These are phyloP conservation scores for Aspergillus viridinutans DNA, from an alignment of 2,329 filamentous ascomycete species.

Conservation along the genomic window DNA sequence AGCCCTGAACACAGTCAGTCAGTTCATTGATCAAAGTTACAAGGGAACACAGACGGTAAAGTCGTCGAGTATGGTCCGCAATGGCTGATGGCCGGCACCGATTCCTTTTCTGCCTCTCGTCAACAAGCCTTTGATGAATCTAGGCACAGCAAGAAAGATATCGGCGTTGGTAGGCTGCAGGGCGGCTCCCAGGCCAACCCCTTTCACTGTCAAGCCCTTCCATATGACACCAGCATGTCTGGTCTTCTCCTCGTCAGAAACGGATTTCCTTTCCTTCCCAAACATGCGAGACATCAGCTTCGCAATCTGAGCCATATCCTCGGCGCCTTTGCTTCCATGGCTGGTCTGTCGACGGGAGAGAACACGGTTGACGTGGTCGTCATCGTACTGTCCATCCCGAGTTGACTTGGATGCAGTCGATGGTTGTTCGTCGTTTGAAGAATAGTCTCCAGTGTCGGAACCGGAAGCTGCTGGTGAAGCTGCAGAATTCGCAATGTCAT, in stretches of 20 bases:
- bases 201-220: conserved; percentile 66
- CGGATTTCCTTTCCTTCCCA: conserved; percentile 58
- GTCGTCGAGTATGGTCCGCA: conserved; percentile 63
- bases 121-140: conserved; percentile 45
- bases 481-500: background rate
- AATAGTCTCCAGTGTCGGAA: background rate
- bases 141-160: conserved; percentile 49
- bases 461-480: background rate
- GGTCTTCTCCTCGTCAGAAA: conserved; percentile 67
- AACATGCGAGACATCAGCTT: conserved; percentile 68
- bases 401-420: conserved; percentile 1
- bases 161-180: conserved; percentile 56
- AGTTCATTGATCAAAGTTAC: background rate
- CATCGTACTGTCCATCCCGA: conserved; percentile 4
- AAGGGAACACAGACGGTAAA: conserved; percentile 42
- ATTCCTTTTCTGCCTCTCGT: conserved; percentile 28
- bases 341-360: conserved; percentile 26
- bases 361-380: conserved; percentile 16
- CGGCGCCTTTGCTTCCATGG: conserved; percentile 15
- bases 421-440: conserved; percentile 9
- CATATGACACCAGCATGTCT: conserved; percentile 67
- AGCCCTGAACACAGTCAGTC: conserved; percentile 26
- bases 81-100: conserved; percentile 40
- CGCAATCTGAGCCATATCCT: conserved; percentile 31
- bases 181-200: conserved; percentile 62